Conservation (phyloP, 2,329 filamentous ascomycete genomes). For the Calonectria crousiana region DNA sequence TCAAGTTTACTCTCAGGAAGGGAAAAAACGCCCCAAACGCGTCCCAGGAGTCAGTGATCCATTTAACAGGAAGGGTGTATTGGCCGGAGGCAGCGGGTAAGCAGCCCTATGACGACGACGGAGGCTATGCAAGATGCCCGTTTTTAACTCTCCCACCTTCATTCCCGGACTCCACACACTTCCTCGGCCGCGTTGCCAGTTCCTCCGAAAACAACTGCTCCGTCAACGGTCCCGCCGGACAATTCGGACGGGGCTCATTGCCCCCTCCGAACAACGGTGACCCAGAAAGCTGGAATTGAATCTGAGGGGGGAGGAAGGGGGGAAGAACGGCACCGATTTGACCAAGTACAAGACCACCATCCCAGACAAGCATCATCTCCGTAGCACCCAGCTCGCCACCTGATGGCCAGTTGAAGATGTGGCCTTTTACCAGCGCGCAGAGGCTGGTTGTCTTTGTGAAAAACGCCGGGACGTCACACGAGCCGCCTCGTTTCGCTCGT, state of each 20-base stretch:
- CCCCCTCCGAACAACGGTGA: slow-evolving; percentile 18
- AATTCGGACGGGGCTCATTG: slow-evolving; percentile 1
- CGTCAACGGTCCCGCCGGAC: slow-evolving; percentile 6
- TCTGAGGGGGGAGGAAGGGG: not conserved
- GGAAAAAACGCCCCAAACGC: not conserved
- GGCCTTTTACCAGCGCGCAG: not conserved
- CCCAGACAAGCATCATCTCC: slow-evolving; percentile 18
- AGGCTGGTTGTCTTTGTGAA: not conserved
- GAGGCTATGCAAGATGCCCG: slow-evolving; percentile 22
- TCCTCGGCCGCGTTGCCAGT: slow-evolving; percentile 14
- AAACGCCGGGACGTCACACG: slow-evolving; percentile 29
- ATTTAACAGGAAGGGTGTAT: not conserved
- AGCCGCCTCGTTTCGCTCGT: slow-evolving; percentile 19
- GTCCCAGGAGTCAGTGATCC: not conserved
- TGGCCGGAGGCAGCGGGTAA: not conserved
- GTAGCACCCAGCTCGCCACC: slow-evolving; percentile 7
- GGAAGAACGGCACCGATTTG: not conserved
- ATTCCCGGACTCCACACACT: slow-evolving; percentile 11
- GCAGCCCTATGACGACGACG: slow-evolving; percentile 21
- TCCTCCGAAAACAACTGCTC: slow-evolving; percentile 14
- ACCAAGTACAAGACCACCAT: not conserved
- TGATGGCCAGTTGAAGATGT: not conserved
- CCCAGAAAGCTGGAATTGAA: slow-evolving; percentile 22
- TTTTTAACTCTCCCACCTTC: slow-evolving; percentile 4
- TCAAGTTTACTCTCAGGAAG: not conserved